Evolutionary conservation across 306 rosid species (phyloP).

Genomic region (Luffa acutangula): DNA sequence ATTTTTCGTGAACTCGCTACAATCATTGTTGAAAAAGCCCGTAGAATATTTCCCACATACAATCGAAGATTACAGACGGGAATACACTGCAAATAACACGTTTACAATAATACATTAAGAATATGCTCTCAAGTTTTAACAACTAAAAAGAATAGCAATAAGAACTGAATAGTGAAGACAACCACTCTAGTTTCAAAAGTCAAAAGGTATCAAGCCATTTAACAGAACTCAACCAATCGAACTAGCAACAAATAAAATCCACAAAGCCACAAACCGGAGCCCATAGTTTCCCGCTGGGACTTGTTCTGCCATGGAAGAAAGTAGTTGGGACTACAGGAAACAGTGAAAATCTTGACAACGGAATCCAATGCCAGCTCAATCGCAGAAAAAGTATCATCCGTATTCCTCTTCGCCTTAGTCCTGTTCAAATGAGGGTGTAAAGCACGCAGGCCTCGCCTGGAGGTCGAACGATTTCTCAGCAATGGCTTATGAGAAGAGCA

Average conservation of each 20-base stretch:
- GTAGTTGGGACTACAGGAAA: slow-evolving; percentile 72
- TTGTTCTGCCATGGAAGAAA: slow-evolving; percentile 93
- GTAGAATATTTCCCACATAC: neutral
- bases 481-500: neutral
- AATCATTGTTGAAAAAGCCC: neutral
- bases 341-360: slow-evolving; percentile 82
- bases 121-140: neutral
- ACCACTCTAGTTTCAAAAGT: neutral
- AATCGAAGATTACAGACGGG: neutral
- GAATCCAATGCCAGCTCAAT: slow-evolving; percentile 72
- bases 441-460: neutral
- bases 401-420: neutral
- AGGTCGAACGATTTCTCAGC: neutral
- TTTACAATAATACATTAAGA: neutral
- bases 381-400: slow-evolving; percentile 21
- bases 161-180: neutral
- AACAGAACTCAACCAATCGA: neutral
- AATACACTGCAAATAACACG: neutral
- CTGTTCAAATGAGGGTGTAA: slow-evolving; percentile 6
- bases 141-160: neutral
- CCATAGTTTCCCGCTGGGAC: slow-evolving; percentile 81
- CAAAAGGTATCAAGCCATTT: neutral
- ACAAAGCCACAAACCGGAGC: slow-evolving; percentile 49
- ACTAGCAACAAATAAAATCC: neutral
- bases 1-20: neutral